These are phyloP conservation scores for Besnoitia besnoiti DNA, from an alignment of 169 alveolate species.

Conservation along the genomic window DNA sequence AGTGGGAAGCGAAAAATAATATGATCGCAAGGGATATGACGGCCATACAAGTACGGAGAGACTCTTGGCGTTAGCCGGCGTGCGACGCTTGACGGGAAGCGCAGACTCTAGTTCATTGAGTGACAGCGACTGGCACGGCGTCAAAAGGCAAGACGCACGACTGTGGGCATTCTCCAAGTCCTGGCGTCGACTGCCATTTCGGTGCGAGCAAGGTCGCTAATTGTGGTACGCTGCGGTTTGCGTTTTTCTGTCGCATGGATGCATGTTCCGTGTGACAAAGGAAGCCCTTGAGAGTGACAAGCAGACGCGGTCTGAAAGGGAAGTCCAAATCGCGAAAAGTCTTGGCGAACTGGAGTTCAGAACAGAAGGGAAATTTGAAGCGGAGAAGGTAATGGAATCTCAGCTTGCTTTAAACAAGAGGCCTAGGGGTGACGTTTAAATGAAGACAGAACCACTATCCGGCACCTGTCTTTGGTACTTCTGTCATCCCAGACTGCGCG, in stretches of 20 bases:
- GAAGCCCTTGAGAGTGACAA: constrained; percentile 68
- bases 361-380: constrained; percentile 62
- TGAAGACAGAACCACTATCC: too few relatives aligned
- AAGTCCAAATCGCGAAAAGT: constrained; percentile 63
- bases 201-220: neutral
- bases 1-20: constrained; percentile 58
- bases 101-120: neutral
- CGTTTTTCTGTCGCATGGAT: neutral
- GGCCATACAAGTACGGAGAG: constrained; percentile 42
- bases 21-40: constrained; percentile 53
- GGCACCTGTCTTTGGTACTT: too few relatives aligned
- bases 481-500: too few relatives aligned
- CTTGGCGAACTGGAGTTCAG: constrained; percentile 64
- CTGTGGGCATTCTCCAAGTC: too few relatives aligned
- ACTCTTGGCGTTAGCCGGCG: too few relatives aligned
- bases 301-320: constrained; percentile 63
- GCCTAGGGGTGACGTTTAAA: too few relatives aligned
- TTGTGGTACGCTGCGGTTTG: neutral
- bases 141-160: too few relatives aligned
- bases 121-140: too few relatives aligned
- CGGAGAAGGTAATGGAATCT: constrained; percentile 49
- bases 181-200: neutral
- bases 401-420: too few relatives aligned
- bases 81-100: neutral
- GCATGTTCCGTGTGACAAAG: constrained; percentile 30